A percentile compares a stretch with the other conserved stretches of the same genome.
Conservation (phyloP, 129 eudicot genomes). For the Helianthus tuberosus region DNA sequence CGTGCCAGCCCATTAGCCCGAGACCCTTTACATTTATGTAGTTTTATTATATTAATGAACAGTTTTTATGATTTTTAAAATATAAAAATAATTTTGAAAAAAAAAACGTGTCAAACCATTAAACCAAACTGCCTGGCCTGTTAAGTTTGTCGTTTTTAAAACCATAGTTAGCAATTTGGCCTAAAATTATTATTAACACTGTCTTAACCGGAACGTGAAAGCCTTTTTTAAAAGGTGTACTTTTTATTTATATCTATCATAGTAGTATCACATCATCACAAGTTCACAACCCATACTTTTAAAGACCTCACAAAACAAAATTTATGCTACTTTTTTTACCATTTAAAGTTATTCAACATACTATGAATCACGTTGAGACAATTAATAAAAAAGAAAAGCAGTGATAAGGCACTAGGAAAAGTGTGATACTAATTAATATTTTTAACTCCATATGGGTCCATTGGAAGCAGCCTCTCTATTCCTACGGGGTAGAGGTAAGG, state of each 20-base stretch:
- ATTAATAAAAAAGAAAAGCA: slow-evolving; percentile 15
- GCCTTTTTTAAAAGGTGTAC: background rate
- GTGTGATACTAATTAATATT: slow-evolving; percentile 17
- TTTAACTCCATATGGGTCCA: slow-evolving; percentile 20
- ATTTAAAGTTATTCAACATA: slow-evolving; percentile 11
- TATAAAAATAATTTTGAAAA: no score
- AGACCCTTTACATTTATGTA: no score
- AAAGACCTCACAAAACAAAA: background rate
- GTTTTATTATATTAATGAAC: no score
- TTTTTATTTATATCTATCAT: background rate
- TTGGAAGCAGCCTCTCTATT: no score
- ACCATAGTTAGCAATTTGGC: background rate
- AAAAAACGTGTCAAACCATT: background rate
- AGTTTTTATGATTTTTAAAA: no score
- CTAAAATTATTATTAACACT: background rate
- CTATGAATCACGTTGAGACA: slow-evolving; percentile 22
- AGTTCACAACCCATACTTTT: slow-evolving; percentile 11
- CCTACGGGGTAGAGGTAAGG: no score
- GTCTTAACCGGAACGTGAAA: background rate
- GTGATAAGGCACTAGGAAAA: slow-evolving; percentile 12
- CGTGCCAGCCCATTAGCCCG: no score
- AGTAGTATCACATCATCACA: slow-evolving; percentile 15
- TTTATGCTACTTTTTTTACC: slow-evolving; percentile 8
- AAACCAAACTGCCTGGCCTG: background rate
- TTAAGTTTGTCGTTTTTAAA: background rate